These are phyloP conservation scores for Ogataea pignaliae DNA, from an alignment of 805 yeast species.

Conservation along the genomic window DNA sequence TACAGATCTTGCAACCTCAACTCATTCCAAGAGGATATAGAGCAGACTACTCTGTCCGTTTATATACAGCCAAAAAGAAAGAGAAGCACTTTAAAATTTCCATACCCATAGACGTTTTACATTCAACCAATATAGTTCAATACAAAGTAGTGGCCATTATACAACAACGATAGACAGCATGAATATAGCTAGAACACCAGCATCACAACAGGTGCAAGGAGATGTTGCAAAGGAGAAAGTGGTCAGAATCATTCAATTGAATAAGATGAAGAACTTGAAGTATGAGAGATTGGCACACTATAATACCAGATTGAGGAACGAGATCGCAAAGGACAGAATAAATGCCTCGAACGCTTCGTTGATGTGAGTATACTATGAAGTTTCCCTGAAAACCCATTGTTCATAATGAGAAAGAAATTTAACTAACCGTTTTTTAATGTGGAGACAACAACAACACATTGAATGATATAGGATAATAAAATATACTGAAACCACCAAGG, in stretches of 20 bases:
- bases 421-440: too few species aligned
- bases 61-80: too few species aligned
- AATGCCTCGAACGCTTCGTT: constrained; percentile 61
- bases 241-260: constrained; percentile 37
- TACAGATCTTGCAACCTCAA: too few species aligned
- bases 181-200: not conserved
- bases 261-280: constrained; percentile 42
- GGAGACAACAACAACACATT: too few species aligned
- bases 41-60: too few species aligned
- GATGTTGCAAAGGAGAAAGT: constrained; percentile 14
- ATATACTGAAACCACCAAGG: constrained; percentile 40
- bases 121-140: too few species aligned
- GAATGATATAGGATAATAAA: constrained; percentile 32
- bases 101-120: too few species aligned
- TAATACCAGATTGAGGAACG: constrained; percentile 47
- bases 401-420: too few species aligned
- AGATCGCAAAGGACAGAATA: constrained; percentile 51
- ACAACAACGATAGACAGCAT: not conserved
- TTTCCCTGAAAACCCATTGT: too few species aligned
- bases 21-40: too few species aligned
- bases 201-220: constrained; percentile 15
- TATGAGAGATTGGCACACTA: constrained; percentile 57
- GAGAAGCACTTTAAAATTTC: too few species aligned
- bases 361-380: constrained; percentile 14
- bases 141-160: too few species aligned